Percentiles rank a stretch among this genome's conserved stretches.
Conservation (phyloP, 2,329 filamentous ascomycete species). For the Sporothrix protearum region DNA sequence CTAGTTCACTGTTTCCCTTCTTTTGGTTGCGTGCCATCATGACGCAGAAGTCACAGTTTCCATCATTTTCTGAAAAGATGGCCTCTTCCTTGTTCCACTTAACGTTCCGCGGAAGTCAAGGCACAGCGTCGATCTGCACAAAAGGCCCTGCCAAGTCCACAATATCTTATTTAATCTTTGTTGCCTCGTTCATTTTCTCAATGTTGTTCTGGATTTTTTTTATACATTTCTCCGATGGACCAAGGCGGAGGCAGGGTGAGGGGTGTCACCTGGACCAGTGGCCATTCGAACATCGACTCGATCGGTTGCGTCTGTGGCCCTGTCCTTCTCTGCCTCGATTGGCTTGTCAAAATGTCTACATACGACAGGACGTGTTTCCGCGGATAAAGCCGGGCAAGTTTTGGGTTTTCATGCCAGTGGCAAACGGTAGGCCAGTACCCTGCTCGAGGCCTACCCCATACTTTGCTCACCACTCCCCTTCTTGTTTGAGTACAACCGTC, state of each 20-base stretch:
- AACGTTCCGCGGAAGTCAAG: not conserved
- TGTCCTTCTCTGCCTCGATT: not conserved
- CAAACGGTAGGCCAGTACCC: not conserved
- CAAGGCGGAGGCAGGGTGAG: not conserved
- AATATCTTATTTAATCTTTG: not conserved
- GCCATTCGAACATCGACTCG: not conserved
- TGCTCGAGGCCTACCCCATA: not conserved
- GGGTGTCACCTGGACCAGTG: not conserved
- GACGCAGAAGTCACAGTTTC: not conserved
- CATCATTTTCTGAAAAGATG: not conserved
- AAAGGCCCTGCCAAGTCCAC: not conserved
- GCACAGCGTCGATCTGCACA: not conserved
- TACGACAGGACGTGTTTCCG: not conserved
- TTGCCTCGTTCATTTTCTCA: not conserved
- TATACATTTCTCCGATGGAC: not conserved
- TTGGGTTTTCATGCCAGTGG: not conserved
- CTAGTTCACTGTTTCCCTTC: not conserved
- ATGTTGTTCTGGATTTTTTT: not conserved
- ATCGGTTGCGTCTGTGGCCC: not conserved
- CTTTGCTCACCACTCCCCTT: not conserved
- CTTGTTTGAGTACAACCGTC: not conserved
- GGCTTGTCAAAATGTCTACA: not conserved
- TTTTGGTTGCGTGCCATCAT: not conserved
- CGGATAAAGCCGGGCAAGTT: conserved; percentile 9
- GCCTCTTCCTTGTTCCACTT: not conserved